phyloP scores from a whole-genome alignment of 2,329 filamentous ascomycete species.

The Fusarium paranaense region DNA sequence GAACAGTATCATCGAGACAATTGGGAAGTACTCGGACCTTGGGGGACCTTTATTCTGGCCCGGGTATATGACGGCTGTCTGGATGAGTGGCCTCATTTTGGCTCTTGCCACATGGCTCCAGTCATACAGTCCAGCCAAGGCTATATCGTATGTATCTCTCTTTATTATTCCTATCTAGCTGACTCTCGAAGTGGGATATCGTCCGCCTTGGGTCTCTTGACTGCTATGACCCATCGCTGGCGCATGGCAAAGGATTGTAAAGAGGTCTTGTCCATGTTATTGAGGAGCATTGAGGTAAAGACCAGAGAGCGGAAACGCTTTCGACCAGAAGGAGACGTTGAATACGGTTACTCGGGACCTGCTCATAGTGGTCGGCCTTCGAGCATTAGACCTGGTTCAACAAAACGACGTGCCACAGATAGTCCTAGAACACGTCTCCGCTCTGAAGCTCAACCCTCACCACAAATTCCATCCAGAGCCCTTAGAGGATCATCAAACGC shows the following conservation, averaged over 20 bases:
- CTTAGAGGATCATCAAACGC: background rate
- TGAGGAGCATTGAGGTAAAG: background rate
- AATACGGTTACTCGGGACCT: background rate
- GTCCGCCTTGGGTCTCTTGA: background rate
- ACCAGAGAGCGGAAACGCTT: background rate
- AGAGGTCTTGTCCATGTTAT: background rate
- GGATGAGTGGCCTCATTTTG: constrained; percentile 53
- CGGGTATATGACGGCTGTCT: constrained; percentile 48
- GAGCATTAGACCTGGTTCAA: background rate
- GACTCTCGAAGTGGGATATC: background rate
- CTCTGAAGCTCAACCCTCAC: background rate
- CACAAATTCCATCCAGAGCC: background rate
- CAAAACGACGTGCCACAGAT: background rate
- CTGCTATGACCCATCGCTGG: background rate
- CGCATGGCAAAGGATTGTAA: background rate
- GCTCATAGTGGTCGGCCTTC: background rate
- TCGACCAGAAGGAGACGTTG: background rate
- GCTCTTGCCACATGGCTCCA: constrained; percentile 49
- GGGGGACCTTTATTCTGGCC: constrained; percentile 46
- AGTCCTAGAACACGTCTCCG: background rate
- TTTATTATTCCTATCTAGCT: background rate
- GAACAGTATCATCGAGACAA: constrained; percentile 41
- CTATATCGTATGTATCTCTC: constrained; percentile 9
- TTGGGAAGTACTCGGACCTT: constrained; percentile 25
- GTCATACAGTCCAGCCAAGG: constrained; percentile 41